Evolutionary conservation across 257 asterid species (phyloP).

Genomic region (Primulina huaijiensis): DNA sequence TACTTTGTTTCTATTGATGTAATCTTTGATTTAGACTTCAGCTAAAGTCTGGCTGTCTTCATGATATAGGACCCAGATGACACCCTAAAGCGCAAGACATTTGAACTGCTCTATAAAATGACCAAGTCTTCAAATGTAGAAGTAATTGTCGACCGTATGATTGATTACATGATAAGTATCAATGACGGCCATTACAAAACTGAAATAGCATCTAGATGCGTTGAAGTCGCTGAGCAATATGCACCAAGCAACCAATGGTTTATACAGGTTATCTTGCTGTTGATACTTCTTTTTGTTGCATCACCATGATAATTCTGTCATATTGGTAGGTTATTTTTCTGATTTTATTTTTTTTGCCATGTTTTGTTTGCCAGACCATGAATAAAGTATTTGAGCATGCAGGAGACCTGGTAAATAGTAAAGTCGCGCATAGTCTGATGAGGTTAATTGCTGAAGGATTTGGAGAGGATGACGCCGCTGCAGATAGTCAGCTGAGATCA

Average conservation of each 20-base stretch:
- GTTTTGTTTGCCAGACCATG: conserved; percentile 69
- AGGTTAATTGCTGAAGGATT: conserved; percentile 95
- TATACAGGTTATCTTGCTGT: conserved; percentile 62
- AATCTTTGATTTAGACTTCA: conserved; percentile 19
- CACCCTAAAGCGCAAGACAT: conserved; percentile 95
- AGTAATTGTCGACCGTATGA: conserved; percentile 95
- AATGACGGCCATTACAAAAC: conserved; percentile 86
- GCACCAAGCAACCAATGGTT: conserved; percentile 99
- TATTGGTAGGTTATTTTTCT: conserved; percentile 14
- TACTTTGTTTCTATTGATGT: conserved; percentile 22
- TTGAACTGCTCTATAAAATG: conserved; percentile 92
- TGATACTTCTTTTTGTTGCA: conserved; percentile 9
- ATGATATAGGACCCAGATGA: conserved; percentile 89
- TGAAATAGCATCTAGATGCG: conserved; percentile 97
- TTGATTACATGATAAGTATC: conserved; percentile 89
- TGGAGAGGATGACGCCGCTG: conserved; percentile 81
- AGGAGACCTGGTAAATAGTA: conserved; percentile 84
- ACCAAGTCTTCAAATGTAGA: conserved; percentile 98
- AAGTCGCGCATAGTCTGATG: conserved; percentile 98
- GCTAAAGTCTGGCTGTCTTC: conserved; percentile 17
- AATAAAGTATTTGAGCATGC: conserved; percentile 98
- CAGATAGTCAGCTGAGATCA: conserved; percentile 90
- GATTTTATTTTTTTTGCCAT: conserved; percentile 22
- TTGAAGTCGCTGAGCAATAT: conserved; percentile 96
- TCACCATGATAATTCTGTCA: conserved; percentile 20